Evolutionary conservation across 345 rosid genomes (phyloP).

Genomic region (Pistacia vera): DNA sequence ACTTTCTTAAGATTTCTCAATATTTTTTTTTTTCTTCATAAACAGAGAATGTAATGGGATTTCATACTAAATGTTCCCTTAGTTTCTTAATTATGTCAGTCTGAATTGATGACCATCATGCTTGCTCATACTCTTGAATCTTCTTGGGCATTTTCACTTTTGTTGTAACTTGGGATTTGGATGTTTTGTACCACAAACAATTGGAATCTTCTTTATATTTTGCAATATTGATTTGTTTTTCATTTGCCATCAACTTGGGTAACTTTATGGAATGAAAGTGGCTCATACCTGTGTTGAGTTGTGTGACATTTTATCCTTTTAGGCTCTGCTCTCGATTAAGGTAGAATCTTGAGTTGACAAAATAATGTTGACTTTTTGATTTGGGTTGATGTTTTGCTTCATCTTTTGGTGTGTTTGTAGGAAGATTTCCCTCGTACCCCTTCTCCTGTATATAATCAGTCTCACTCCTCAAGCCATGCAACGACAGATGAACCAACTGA

Average conservation of each 20-base stretch:
- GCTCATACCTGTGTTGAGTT: neutral
- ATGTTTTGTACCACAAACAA: neutral
- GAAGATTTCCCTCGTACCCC: slow-evolving; percentile 57
- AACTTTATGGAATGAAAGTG: neutral
- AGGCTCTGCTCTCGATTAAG: neutral
- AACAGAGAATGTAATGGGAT: neutral
- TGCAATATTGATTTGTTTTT: slow-evolving; percentile 1
- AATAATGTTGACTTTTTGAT: too few species aligned
- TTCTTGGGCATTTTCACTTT: neutral
- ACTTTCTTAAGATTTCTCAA: neutral
- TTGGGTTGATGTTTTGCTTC: slow-evolving; percentile 11
- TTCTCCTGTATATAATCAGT: slow-evolving; percentile 74
- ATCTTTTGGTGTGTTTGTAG: slow-evolving; percentile 33
- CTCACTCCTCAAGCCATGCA: slow-evolving; percentile 66
- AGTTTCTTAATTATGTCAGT: neutral
- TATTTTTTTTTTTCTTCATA: neutral
- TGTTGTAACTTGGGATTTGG: neutral
- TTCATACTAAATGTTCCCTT: neutral
- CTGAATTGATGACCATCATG: neutral
- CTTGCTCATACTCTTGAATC: neutral
- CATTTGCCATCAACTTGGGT: neutral
- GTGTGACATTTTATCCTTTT: neutral
- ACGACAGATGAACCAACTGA: slow-evolving; percentile 53
- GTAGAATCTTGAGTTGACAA: neutral
- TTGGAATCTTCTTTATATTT: neutral